phyloP scores from a whole-genome alignment of 140 eudicot genomes.

The Senecio squalidus region DNA sequence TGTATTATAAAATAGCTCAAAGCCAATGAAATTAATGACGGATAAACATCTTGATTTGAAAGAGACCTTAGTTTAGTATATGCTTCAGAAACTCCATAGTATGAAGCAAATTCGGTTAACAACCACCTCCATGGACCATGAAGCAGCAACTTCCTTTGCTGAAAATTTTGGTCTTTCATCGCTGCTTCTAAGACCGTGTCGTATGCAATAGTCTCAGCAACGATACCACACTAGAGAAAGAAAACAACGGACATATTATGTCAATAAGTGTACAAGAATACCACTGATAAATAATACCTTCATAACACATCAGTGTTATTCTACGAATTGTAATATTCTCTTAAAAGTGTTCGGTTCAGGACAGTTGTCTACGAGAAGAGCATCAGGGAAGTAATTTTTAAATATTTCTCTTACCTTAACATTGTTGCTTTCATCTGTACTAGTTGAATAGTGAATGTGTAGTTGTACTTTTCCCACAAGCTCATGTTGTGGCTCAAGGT shows the following conservation, averaged over 20 bases:
- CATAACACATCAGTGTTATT: too few relatives aligned
- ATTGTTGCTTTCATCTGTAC: conserved; percentile 47
- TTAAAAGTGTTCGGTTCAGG: neutral
- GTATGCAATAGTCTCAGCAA: conserved; percentile 82
- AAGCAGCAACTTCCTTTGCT: conserved; percentile 54
- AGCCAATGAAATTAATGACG: neutral
- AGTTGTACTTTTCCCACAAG: conserved; percentile 70
- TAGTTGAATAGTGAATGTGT: conserved; percentile 49
- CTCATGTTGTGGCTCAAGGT: conserved; percentile 73
- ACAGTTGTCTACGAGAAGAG: too few relatives aligned
- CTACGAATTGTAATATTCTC: neutral
- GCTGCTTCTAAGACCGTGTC: conserved; percentile 75
- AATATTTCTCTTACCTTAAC: conserved; percentile 34
- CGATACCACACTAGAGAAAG: conserved; percentile 54
- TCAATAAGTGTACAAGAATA: too few relatives aligned
- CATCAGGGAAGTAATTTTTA: too few relatives aligned
- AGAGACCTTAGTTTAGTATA: conserved; percentile 65
- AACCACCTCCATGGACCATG: conserved; percentile 83
- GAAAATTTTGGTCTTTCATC: conserved; percentile 63
- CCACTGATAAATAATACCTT: too few relatives aligned
- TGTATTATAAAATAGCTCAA: neutral
- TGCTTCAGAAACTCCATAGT: conserved; percentile 84
- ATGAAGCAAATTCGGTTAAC: conserved; percentile 59
- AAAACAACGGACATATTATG: neutral
- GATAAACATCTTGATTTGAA: neutral